Evolutionary conservation across 257 asterid genomes (phyloP), one percentile per base, ranked within the genome.

Genomic region (Nicotiana paniculata): DNA sequence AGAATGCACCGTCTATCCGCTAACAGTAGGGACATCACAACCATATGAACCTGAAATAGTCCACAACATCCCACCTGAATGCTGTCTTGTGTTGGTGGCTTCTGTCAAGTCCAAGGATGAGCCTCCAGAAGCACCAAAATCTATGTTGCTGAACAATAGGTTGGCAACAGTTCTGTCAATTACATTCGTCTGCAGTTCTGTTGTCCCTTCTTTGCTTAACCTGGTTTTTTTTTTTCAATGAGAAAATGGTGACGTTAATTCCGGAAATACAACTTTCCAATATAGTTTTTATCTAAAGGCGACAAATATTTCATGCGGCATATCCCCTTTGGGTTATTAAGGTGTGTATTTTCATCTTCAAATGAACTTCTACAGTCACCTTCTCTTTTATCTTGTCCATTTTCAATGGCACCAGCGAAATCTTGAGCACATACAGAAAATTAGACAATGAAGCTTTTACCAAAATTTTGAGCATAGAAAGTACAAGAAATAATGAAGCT

Each of bases 81-180:
- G 64, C 17, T 51, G 80, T 75, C 63, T 51, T 75, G 53, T 28
- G 63, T 51, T 9, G 79, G 28, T 33, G 51, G 80, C 82, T 59
- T 43, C 81, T 16, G 82, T 61, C 5, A 65, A 70, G 68, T 82
- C 68, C 83, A 87, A 53, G 32, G 82, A 9, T 51, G 88, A 75
- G n/a, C 81, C 81, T 84, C 83, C 55, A 37, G 57, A 39, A 12
- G 77, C 13, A 77, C 59, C 67, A 33, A 57, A 81, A 6, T 81
- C 37, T 80, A 65, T 79, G 18, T 85, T 81, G 32, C 84, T 81
- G 87, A 89, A 89, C 83, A 89, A 33, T 76, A 89, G 86, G 54
- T 85, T 85, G 26, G 92, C 92, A 28, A 89, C 85, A n/a, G 92
- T 86, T 85, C 91, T 83, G 81, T 89, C 92, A 9, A 89, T 83